Evolutionary conservation across 371 early-diverging fungal genomes (phyloP).

Genomic region (Batkoa obscura): DNA sequence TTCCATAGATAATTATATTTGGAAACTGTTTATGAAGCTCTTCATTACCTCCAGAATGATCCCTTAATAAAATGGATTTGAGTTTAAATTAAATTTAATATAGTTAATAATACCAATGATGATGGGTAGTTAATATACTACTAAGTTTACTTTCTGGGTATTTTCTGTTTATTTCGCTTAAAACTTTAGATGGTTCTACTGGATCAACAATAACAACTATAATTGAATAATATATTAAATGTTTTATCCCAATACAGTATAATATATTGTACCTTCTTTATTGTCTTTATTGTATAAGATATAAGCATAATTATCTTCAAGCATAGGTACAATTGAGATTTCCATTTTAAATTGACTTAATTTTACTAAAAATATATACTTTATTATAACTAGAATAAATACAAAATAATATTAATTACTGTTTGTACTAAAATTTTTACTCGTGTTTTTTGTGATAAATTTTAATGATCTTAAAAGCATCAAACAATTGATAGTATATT

Average conservation of each 20-base stretch:
- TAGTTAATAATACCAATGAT: constrained; percentile 25
- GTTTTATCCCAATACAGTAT: neutral
- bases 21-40: constrained; percentile 36
- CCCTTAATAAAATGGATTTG: constrained; percentile 12
- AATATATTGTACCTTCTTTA: constrained; percentile 13
- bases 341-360: too few relatives aligned
- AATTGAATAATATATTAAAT: neutral
- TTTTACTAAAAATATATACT: too few relatives aligned
- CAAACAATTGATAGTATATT: too few relatives aligned
- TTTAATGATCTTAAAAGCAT: too few relatives aligned
- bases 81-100: neutral
- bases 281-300: constrained; percentile 45
- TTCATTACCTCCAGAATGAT: constrained; percentile 63
- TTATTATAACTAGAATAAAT: too few relatives aligned
- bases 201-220: constrained; percentile 32
- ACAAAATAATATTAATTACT: too few relatives aligned
- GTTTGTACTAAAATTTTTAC: too few relatives aligned
- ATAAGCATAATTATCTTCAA: constrained; percentile 61
- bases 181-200: constrained; percentile 29
- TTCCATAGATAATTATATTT: constrained; percentile 61
- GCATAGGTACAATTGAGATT: constrained; percentile 5
- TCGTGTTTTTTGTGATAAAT: too few relatives aligned
- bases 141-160: constrained; percentile 8
- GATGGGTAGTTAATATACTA: constrained; percentile 52
- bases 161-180: constrained; percentile 13